Base-by-base conservation (phyloP, 2,329 filamentous ascomycete species). In the Capronia coronata region DNA sequence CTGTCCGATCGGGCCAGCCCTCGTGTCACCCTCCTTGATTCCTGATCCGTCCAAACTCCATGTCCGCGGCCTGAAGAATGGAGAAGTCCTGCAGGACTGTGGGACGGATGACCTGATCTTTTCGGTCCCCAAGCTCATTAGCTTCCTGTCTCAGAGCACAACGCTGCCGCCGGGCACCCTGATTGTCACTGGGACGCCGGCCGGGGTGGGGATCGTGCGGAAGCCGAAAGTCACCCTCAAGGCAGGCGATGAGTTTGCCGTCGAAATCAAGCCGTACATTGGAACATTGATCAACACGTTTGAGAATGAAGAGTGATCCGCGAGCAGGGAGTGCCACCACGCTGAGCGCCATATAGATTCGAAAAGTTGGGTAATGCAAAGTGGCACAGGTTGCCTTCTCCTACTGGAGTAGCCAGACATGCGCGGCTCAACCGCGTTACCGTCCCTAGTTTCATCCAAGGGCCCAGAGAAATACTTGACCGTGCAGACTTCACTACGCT, bases 201-300 rank as follows among this genome's bases (percentile, higher is more conserved):
- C 67, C 0, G 71, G 72, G 19, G 70, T 74, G 14, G 72, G 72
- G 3, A 64, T 65, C 2, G 67, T 68, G 58, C 63, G 67, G 27
- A 64, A 66, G 23, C 68, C 69, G 0, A 70, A 70, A 43, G 60
- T 71, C 18, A 64, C 63, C 5, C 50, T 73, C 32, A 62, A 61
- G 11, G 51, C 66, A 40, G 65, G 64, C 3, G 68, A 71, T 57
- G 64, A 68, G 52, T 75, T 77, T 55, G 63, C 66, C 0, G 72
- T 76, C 3, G 72, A 75, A 64, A 65, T 76, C 49, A 56, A 70
- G 45, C 73, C 73, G 11, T 61, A 73, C 59, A 68, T 76, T 43
- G 74, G 73, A 8, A 76, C 74, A 0, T 60, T 76, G 56, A 64
- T 72, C 25, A 75, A 67, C 18, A 55, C 59, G 14, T 60, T 63